phyloP scores from a whole-genome alignment of 2,329 filamentous ascomycete genomes.

The Diaporthe batatas region DNA sequence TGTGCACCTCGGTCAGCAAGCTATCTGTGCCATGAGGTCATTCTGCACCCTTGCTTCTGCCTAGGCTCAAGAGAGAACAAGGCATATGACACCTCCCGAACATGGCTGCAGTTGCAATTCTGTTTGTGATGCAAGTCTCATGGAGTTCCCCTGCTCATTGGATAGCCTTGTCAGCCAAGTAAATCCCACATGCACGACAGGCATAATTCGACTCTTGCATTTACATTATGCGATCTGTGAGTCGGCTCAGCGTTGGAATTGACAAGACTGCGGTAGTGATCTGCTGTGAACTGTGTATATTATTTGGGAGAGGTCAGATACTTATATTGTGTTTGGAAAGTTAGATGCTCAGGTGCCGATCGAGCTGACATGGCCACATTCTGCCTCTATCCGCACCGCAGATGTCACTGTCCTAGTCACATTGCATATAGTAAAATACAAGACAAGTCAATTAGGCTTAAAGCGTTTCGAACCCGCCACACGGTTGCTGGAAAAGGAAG shows the following conservation, averaged over 20 bases:
- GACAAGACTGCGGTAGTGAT: not conserved
- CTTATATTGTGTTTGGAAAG: not conserved
- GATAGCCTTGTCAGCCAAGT: not conserved
- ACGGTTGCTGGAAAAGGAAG: not conserved
- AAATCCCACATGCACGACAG: constrained; percentile 2
- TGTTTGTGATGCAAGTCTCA: no score
- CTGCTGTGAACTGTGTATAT: constrained; percentile 1
- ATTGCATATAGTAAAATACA: not conserved
- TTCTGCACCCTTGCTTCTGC: no score
- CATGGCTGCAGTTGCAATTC: no score
- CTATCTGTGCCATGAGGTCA: constrained; percentile 1
- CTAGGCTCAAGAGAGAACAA: no score
- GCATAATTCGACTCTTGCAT: not conserved
- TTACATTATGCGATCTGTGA: not conserved
- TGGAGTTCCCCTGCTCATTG: not conserved
- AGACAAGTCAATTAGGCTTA: constrained; percentile 3
- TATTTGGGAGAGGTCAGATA: not conserved
- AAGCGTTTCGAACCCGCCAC: not conserved
- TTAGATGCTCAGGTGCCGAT: not conserved
- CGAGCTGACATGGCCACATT: not conserved
- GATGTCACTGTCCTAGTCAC: constrained; percentile 3
- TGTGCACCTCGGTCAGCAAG: not conserved
- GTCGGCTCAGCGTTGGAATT: not conserved
- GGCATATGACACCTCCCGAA: no score
- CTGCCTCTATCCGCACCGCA: not conserved